A percentile compares a stretch with the other conserved stretches of the same genome.
Evolutionary conservation across 2,329 filamentous ascomycete genomes (phyloP).

Genomic region (Venturia pyrina): DNA sequence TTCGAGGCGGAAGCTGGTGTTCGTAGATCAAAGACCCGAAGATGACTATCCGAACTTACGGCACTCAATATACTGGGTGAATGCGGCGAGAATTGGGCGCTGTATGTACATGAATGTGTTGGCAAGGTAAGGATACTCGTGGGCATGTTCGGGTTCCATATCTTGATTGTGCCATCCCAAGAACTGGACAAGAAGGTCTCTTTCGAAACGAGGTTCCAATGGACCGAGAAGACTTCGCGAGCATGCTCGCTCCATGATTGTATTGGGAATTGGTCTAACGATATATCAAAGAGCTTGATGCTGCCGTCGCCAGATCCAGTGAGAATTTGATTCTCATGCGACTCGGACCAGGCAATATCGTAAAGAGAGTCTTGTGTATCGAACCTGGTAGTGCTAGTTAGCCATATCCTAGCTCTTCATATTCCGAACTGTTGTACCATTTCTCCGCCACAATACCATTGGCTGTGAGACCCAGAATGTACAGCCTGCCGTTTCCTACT

Average conservation of each 20-base stretch:
- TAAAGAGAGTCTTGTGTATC: constrained; percentile 97
- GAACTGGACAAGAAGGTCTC: constrained; percentile 83
- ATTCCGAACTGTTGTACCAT: constrained; percentile 43
- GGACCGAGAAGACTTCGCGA: constrained; percentile 82
- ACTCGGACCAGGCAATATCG: constrained; percentile 89
- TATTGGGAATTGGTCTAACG: constrained; percentile 72
- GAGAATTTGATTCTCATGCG: constrained; percentile 89
- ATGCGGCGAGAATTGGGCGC: constrained; percentile 79
- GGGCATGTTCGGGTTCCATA: constrained; percentile 76
- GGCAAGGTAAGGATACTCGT: constrained; percentile 76
- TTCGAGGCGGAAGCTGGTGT: constrained; percentile 79
- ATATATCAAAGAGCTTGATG: constrained; percentile 86
- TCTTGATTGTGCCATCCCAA: constrained; percentile 93
- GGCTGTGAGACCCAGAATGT: constrained; percentile 70
- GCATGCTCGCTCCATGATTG: constrained; percentile 91
- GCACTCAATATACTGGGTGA: constrained; percentile 77
- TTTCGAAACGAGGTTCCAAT: constrained; percentile 87
- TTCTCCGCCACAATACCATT: constrained; percentile 79
- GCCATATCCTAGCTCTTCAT: constrained; percentile 2
- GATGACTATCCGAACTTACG: constrained; percentile 78
- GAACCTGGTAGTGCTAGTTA: constrained; percentile 48
- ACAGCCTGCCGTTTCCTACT: constrained; percentile 88
- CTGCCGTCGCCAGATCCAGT: constrained; percentile 87
- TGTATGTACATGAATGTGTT: constrained; percentile 90
- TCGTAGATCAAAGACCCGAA: constrained; percentile 85